Evolutionary conservation across 2,329 filamentous ascomycete species (phyloP), one percentile per base, ranked within the genome.

Genomic region (Penicillium sp.): DNA sequence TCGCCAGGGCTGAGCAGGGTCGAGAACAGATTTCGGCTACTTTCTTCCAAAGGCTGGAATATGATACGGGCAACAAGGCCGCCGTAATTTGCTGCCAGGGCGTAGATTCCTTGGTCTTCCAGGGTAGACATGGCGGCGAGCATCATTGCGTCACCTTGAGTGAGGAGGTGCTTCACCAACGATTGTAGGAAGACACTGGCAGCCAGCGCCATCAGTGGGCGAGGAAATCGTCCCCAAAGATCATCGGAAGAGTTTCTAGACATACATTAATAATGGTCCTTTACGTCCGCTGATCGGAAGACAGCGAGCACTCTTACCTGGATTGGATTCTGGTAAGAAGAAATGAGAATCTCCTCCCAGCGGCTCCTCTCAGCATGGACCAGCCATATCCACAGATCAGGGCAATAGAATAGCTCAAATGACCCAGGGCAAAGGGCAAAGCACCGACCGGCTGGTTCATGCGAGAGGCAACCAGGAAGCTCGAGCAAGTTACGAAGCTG

Each of bases 21-120:
- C 54, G 92, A 93, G 69, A 98, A 97, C 71, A 96, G 88, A 70
- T 89, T 92, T 40, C 96, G 89, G 63, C 90, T 93, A 73, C 89
- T 94, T 76, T 99, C 96, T 75, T 99, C 95, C 60, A 99, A 87
- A 7, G 95, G 96, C 70, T 98, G 95, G 73, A 99, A 94, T 52
- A 99, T 79, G 63, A 98, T 86, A 3, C 95, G 86, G 0, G 95
- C 95, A 31, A 96, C 79, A 0, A 99, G 84, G 2, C 93, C 91
- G 22, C 95, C 95, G 73, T 95, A 99, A 75, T 98, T 99, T 68
- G 92, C 92, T 54, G 94, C 95, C 5, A 99, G 83, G 0, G 93
- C 92, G 71, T 98, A 99, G 37, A 92, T 87, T 14, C 95, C 95
- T 78, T 98, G 95, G 4, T 93, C 89, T 43, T 86, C 82, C 1